Evolutionary conservation across 306 rosid genomes (phyloP), one percentile per base, ranked within the genome.

Genomic region (Trichosanthes truncata): DNA sequence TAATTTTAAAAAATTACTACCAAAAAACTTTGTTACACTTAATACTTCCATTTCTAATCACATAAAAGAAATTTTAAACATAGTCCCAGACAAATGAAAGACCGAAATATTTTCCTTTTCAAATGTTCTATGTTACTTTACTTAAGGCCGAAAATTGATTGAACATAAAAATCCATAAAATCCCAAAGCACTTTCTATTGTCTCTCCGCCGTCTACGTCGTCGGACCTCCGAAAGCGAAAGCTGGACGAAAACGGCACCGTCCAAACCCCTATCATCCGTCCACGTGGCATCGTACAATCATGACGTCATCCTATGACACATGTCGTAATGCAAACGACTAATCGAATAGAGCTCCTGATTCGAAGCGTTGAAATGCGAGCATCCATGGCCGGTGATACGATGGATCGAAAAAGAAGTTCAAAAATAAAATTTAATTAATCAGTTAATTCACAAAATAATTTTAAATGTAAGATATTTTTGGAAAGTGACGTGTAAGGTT

Each of bases 221-320:
- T 74, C 61, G 61, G 78, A 6, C 78, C 60, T 26, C 45, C 40
- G 60, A 25, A 81, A 65, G 25, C 29, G 59, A 29, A 29, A 26
- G 71, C 55, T 43, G 49, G 33, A 29, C 17, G 6, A 35, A 21
- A 26, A 82, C 36, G 77, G 45, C 86, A 81, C 89, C 89, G 89
- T 80, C 90, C 80, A 82, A 75, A 9, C 18, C 35, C 29, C 26
- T 14, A 61, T 5, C 33, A n/a, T 11, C 78, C 23, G 79, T 88
- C 91, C 80, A 78, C 84, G 80, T 80, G 82, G 85, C 79, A 14
- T 49, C 2, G 6, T 60, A 5, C 4, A 25, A 26, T 8, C 60
- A 31, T 78, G 84, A 68, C 68, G 80, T 80, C 83, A 76, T 29
- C 14, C 4, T 0, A 9, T 33, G 36, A 43, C 65, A 77, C 55